These are phyloP conservation scores for Clarireedia paspali DNA, from an alignment of 2,329 filamentous ascomycete genomes.

Conservation along the genomic window DNA sequence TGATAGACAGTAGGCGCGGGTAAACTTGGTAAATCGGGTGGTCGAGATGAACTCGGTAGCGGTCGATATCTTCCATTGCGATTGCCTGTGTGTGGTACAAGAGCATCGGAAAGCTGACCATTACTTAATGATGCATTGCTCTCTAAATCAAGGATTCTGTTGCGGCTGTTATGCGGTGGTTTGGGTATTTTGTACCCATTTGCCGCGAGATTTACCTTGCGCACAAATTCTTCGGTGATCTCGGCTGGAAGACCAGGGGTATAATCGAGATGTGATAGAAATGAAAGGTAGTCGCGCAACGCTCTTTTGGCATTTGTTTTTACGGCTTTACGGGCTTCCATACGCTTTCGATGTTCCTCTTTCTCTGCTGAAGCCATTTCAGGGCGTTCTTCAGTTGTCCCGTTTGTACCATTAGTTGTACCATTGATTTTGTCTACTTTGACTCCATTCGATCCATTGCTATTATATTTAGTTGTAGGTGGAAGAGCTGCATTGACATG, in stretches of 20 bases:
- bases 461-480: constrained; percentile 13
- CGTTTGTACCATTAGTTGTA: constrained; percentile 8
- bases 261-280: constrained; percentile 70
- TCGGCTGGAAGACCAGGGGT: constrained; percentile 44
- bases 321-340: constrained; percentile 60
- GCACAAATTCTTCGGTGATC: constrained; percentile 40
- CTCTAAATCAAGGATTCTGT: constrained; percentile 22
- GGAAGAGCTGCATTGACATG: constrained; percentile 50
- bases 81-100: constrained; percentile 35
- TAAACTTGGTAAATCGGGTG: constrained; percentile 35
- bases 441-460: constrained; percentile 17
- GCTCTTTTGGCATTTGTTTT: constrained; percentile 70
- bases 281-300: constrained; percentile 65
- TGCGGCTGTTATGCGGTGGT: constrained; percentile 23
- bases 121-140: constrained; percentile 28
- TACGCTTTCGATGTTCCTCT: constrained; percentile 35
- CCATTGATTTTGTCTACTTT: background rate
- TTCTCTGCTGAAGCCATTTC: constrained; percentile 37
- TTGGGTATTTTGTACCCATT: constrained; percentile 36
- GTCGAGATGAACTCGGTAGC: constrained; percentile 24
- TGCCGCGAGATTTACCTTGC: constrained; percentile 49
- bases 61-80: constrained; percentile 25
- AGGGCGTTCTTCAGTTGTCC: constrained; percentile 13
- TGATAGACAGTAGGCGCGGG: constrained; percentile 42
- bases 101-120: constrained; percentile 32